phyloP scores from a whole-genome alignment of 495 filamentous ascomycete genomes.

The Daldinia caldariorum region DNA sequence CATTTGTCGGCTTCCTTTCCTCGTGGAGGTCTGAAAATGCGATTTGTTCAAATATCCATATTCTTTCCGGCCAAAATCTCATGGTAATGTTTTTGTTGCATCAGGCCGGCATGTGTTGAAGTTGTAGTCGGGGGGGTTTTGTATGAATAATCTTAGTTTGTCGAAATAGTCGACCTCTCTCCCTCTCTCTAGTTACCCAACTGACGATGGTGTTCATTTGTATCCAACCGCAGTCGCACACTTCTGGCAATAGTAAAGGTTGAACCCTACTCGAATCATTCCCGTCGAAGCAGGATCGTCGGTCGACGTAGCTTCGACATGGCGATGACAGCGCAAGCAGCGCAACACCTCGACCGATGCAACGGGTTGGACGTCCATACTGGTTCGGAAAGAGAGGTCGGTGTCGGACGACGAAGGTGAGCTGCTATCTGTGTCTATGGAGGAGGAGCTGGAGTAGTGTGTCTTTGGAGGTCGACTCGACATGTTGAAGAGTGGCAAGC shows the following conservation, averaged over 20 bases:
- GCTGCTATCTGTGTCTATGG: conserved; percentile 50
- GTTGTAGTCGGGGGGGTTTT: neutral
- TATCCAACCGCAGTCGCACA: conserved; percentile 79
- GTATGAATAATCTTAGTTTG: neutral
- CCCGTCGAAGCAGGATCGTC: conserved; percentile 63
- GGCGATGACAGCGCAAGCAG: conserved; percentile 65
- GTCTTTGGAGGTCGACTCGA: conserved; percentile 50
- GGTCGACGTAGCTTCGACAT: conserved; percentile 63
- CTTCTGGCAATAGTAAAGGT: conserved; percentile 81
- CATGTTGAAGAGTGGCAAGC: conserved; percentile 43
- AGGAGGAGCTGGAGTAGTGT: conserved; percentile 54
- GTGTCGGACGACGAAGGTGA: conserved; percentile 55
- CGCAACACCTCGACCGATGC: conserved; percentile 63
- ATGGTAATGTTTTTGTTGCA: conserved; percentile 11
- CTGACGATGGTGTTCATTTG: conserved; percentile 57
- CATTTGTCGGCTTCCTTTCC: conserved; percentile 22
- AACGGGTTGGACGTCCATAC: conserved; percentile 58
- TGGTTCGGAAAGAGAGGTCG: conserved; percentile 52
- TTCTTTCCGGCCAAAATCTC: conserved; percentile 18
- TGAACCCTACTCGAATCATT: conserved; percentile 77
- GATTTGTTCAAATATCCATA: conserved; percentile 20
- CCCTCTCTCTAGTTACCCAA: neutral
- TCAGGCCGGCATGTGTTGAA: conserved; percentile 14
- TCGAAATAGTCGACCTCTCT: conserved; percentile 11
- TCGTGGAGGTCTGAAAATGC: conserved; percentile 27